A percentile compares a stretch with the other conserved stretches of the same genome.
These are phyloP conservation scores for Kluyveromyces nonfermentans DNA, from an alignment of 805 yeast species.

Conservation along the genomic window DNA sequence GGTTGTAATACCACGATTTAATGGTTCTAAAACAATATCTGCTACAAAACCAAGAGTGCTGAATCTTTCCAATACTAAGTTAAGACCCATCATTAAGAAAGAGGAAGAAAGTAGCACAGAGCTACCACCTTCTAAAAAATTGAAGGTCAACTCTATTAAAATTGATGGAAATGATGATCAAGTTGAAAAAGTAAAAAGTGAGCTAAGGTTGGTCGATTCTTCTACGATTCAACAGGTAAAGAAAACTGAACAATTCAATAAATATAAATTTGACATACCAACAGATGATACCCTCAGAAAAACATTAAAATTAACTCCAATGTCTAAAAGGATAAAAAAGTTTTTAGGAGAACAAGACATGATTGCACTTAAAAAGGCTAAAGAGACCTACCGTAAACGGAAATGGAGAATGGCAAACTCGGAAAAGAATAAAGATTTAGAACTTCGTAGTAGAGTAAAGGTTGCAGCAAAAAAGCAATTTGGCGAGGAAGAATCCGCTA, in stretches of 20 bases:
- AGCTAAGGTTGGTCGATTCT: neutral
- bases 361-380: constrained; percentile 16
- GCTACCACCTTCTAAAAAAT: neutral
- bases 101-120: neutral
- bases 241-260: constrained; percentile 1
- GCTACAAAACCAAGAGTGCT: neutral
- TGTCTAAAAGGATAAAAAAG: constrained; percentile 18
- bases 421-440: constrained; percentile 80
- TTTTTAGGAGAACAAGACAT: constrained; percentile 15
- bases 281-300: constrained; percentile 5
- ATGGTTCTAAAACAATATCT: neutral
- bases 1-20: neutral
- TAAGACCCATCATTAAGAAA: neutral
- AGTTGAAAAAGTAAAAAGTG: neutral
- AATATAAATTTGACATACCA: constrained; percentile 6
- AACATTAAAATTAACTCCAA: constrained; percentile 7
- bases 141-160: neutral
- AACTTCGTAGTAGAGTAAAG: constrained; percentile 66
- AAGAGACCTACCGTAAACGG: constrained; percentile 27
- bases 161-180: neutral
- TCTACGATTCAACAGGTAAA: neutral
- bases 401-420: constrained; percentile 44
- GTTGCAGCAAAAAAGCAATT: constrained; percentile 61
- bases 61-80: neutral
- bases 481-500: constrained; percentile 49